Percentiles rank a stretch among this genome's conserved stretches.
Evolutionary conservation across 2,329 filamentous ascomycete species (phyloP).

Genomic region (Colletotrichum gigasporum): DNA sequence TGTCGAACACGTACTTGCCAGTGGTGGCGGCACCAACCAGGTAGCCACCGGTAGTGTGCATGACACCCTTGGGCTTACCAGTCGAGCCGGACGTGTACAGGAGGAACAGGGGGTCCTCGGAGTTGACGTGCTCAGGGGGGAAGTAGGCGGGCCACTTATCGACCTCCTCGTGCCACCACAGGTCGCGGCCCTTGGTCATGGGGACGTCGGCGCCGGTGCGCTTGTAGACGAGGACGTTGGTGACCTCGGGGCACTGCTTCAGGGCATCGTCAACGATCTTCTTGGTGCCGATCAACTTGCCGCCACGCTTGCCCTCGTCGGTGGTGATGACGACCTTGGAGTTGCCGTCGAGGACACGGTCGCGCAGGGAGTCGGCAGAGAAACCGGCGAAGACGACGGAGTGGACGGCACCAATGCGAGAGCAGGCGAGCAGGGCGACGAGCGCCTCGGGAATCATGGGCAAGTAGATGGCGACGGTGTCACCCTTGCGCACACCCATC

Average conservation of each 20-base stretch:
- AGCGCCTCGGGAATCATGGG: conserved; percentile 99
- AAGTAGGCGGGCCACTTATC: conserved; percentile 97
- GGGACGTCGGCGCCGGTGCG: conserved; percentile 93
- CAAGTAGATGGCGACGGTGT: conserved; percentile 96
- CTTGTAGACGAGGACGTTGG: conserved; percentile 89
- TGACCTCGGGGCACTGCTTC: conserved; percentile 92
- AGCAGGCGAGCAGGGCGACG: conserved; percentile 88
- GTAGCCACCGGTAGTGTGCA: conserved; percentile 97
- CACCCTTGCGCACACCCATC: conserved; percentile 96
- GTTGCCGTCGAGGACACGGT: conserved; percentile 90
- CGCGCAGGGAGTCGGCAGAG: conserved; percentile 93
- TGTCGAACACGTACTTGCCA: conserved; percentile 98
- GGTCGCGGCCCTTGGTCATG: conserved; percentile 87
- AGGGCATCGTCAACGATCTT: conserved; percentile 98
- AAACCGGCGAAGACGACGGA: conserved; percentile 98
- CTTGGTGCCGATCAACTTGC: conserved; percentile 97
- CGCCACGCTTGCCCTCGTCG: conserved; percentile 97
- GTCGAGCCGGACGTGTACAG: conserved; percentile 98
- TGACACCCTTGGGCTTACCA: conserved; percentile 97
- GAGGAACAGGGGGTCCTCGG: conserved; percentile 96
- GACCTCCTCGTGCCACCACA: conserved; percentile 99
- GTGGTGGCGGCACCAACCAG: conserved; percentile 93
- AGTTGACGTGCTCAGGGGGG: conserved; percentile 86
- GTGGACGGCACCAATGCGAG: conserved; percentile 93
- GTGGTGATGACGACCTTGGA: conserved; percentile 96